A percentile compares a stretch with the other conserved stretches of the same genome.
Evolutionary conservation across 2,329 filamentous ascomycete species (phyloP).

Genomic region (Didymella sp.): DNA sequence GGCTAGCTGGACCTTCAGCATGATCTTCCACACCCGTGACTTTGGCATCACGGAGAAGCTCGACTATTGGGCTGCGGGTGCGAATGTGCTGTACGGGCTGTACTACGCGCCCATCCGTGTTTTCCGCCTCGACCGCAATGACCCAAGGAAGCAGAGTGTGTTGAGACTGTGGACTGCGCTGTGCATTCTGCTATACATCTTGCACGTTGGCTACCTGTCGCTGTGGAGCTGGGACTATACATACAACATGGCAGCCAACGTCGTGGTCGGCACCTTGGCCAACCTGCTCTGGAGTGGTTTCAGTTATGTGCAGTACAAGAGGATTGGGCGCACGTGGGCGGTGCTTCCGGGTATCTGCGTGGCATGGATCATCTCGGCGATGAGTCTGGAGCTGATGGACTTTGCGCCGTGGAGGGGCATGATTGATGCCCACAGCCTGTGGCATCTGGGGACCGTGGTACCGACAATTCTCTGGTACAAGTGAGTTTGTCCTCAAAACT

Average conservation of each 20-base stretch:
- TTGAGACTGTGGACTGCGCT: slow-evolving; percentile 77
- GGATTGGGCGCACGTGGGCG: slow-evolving; percentile 77
- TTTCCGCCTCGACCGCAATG: slow-evolving; percentile 75
- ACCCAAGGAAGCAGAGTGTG: slow-evolving; percentile 58
- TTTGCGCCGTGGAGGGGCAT: slow-evolving; percentile 84
- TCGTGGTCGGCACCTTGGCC: slow-evolving; percentile 78
- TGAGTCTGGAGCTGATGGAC: slow-evolving; percentile 95
- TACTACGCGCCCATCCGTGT: slow-evolving; percentile 85
- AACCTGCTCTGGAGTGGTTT: slow-evolving; percentile 89
- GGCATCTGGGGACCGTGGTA: slow-evolving; percentile 91
- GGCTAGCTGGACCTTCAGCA: slow-evolving; percentile 84
- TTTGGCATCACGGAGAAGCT: slow-evolving; percentile 86
- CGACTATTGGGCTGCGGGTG: slow-evolving; percentile 95
- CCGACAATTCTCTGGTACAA: slow-evolving; percentile 93
- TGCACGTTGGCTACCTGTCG: slow-evolving; percentile 84
- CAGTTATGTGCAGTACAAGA: slow-evolving; percentile 75
- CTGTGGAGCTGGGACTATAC: slow-evolving; percentile 92
- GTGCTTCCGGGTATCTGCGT: slow-evolving; percentile 91
- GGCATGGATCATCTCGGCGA: slow-evolving; percentile 87
- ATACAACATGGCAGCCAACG: slow-evolving; percentile 98
- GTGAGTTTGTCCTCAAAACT: slow-evolving; percentile 63
- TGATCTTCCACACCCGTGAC: slow-evolving; percentile 92
- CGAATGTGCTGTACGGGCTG: slow-evolving; percentile 86
- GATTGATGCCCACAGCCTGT: slow-evolving; percentile 92
- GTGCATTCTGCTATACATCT: slow-evolving; percentile 73